Base-by-base conservation (phyloP, 1,284 basidiomycete genomes). In the Austropuccinia psidii region DNA sequence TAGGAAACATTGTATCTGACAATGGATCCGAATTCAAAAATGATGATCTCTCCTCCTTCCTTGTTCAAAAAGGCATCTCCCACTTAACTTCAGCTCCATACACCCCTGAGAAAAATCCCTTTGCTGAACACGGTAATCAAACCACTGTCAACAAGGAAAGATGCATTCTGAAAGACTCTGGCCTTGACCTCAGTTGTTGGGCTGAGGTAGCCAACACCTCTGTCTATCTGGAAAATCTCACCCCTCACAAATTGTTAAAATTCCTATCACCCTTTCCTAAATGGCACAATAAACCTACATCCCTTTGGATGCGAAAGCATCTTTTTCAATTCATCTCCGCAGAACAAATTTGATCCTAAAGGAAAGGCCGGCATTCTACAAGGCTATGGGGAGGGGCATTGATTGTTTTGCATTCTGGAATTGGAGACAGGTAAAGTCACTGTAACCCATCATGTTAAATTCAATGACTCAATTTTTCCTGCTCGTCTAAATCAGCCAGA, bases 11-110 rank as follows among this genome's bases (percentile, higher is more conserved):
- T 5, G 27, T 47, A 4, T 13, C 24, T 45, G 60, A 64, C 41
- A 64, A 64, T 45, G 60, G 60, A 6, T 43, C 60, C 15, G 41
- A 64, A 64, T 64, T 64, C 41, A 64, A 45, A 21, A 64, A 45
- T 41, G 27, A 27, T 4, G 24, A 45, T 15, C 41, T 64, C 35
- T 43, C 9, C 29, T 8, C 6, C 5, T 64, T 17, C 60, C 45
- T 31, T 41, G 27, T 39, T 6, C 7, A 17, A 21, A 43, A 43
- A 27, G 60, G 60, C 4, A 64, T 64, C 19, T n/a, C 41, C 17
- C 35, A 45, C 27, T 15, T 43, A 4, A 43, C 60, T 29, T 43
- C 60, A 15, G 60, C 60, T 3, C 39, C 37, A 21, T 64, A 45
- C 35, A 61, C 58, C 9, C 58, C 58, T 61, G 58, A 61, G 41